Evolutionary conservation across 805 yeast species (phyloP), one percentile per base, ranked within the genome.

Genomic region (Saturnispora hagleri): DNA sequence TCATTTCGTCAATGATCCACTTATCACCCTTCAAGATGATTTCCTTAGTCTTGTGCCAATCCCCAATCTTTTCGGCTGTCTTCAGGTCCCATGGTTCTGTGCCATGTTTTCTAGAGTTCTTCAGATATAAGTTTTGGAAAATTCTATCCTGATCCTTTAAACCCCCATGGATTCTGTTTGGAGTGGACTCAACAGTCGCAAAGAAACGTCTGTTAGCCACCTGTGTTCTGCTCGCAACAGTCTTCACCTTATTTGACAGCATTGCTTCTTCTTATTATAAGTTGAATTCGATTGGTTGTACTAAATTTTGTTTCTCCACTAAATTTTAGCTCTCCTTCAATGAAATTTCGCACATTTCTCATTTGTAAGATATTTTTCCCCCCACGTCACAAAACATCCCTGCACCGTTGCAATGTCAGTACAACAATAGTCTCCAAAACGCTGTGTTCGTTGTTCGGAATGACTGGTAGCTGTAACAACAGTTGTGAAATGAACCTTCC

Each of bases 31-130:
- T 87, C 55, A 81, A 69, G 40, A 87, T 67, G 60, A 87, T 81
- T 69, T 87, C 96, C 70, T 87, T 88, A 58, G 96, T 88, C 72
- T 87, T 88, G 73, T 87, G 73, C 96, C 96, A 87, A 69, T 88
- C 96, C 48, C 96, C 96, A 81, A 85, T 84, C 61, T 77, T 78
- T 75, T 75, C 74, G 43, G 93, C 84, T 15, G 83, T 72, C 68
- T 84, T 82, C 60, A 88, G 71, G 66, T 86, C 91, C 58, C 62
- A 64, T 17, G 68, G 53, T 47, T 53, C 58, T 56, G 75, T 77
- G 48, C 93, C 93, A 66, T 84, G 84, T 55, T 74, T 79, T 51
- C 81, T 82, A 13, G 68, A 64, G 48, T 64, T 65, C 50, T 62
- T 61, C 51, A 65, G 52, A 69, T 87, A 86, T 48, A 87, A 74